Evolutionary conservation across 2,329 filamentous ascomycete genomes (phyloP).

Genomic region (Colletotrichum cereale): DNA sequence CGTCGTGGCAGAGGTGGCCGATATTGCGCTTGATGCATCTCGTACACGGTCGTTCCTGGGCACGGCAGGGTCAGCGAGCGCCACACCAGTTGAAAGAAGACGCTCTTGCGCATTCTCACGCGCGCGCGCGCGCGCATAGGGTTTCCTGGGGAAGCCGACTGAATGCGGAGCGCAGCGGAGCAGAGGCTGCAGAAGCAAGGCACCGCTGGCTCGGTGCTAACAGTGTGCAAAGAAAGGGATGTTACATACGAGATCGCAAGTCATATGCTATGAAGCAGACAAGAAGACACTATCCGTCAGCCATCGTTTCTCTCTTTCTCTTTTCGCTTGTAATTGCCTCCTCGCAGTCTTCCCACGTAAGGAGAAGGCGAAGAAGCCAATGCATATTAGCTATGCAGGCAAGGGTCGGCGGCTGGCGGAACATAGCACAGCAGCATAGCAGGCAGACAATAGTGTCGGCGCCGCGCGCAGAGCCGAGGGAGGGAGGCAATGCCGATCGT

Average conservation of each 20-base stretch:
- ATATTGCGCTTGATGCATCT: slow-evolving; percentile 99
- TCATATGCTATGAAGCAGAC: slow-evolving; percentile 80
- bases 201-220: not conserved
- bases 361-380: not conserved
- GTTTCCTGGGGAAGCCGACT: not conserved
- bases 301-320: slow-evolving; percentile 46
- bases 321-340: slow-evolving; percentile 23
- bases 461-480: slow-evolving; percentile 17
- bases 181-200: slow-evolving; percentile 36
- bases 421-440: slow-evolving; percentile 32
- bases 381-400: slow-evolving; percentile 22
- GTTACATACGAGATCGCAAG: slow-evolving; percentile 85
- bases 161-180: slow-evolving; percentile 44
- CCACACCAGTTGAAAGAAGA: slow-evolving; percentile 42
- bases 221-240: slow-evolving; percentile 39
- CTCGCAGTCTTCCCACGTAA: slow-evolving; percentile 9
- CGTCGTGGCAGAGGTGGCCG: slow-evolving; percentile 97
- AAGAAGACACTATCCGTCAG: slow-evolving; percentile 59
- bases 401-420: slow-evolving; percentile 31
- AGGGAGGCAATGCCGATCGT: slow-evolving; percentile 44
- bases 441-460: slow-evolving; percentile 24
- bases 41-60: slow-evolving; percentile 92
- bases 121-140: not conserved
- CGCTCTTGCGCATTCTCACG: not conserved
- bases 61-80: slow-evolving; percentile 49